These are phyloP conservation scores for Jaminaea rosea DNA, from an alignment of 1,284 basidiomycete genomes.

Conservation along the genomic window DNA sequence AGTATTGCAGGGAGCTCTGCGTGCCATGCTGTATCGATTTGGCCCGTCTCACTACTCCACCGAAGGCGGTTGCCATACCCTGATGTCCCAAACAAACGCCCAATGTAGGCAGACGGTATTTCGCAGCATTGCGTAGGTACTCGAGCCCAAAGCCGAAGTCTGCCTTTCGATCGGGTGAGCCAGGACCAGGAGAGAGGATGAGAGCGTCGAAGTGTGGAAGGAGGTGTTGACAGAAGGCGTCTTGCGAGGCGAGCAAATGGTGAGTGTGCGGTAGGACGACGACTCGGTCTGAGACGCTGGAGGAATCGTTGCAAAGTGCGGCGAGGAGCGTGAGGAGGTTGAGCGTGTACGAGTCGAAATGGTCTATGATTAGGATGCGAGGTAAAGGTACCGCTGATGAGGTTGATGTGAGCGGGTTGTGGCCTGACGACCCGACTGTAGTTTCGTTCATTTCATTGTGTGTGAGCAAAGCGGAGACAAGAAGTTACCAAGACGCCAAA, in stretches of 20 bases:
- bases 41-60: conserved; percentile 51
- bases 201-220: conserved; percentile 37
- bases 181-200: conserved; percentile 42
- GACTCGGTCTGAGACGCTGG: conserved; percentile 7
- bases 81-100: conserved; percentile 89
- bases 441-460: too few relatives aligned
- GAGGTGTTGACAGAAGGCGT: conserved; percentile 21
- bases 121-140: conserved; percentile 19
- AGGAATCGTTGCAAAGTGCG: neutral
- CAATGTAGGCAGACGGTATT: conserved; percentile 59
- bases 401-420: too few relatives aligned
- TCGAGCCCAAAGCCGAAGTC: conserved; percentile 38
- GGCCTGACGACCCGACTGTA: too few relatives aligned
- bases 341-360: conserved; percentile 45
- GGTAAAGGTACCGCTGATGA: too few relatives aligned
- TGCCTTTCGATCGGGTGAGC: conserved; percentile 20
- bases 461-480: too few relatives aligned
- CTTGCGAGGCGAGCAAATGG: conserved; percentile 15
- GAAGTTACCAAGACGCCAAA: too few relatives aligned
- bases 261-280: conserved; percentile 40
- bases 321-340: conserved; percentile 36
- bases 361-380: conserved; percentile 40
- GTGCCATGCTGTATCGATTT: conserved; percentile 29
- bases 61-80: conserved; percentile 70
- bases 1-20: conserved; percentile 15